Conservation (phyloP, 2,329 filamentous ascomycete species). For the Xylariaceae sp. region DNA sequence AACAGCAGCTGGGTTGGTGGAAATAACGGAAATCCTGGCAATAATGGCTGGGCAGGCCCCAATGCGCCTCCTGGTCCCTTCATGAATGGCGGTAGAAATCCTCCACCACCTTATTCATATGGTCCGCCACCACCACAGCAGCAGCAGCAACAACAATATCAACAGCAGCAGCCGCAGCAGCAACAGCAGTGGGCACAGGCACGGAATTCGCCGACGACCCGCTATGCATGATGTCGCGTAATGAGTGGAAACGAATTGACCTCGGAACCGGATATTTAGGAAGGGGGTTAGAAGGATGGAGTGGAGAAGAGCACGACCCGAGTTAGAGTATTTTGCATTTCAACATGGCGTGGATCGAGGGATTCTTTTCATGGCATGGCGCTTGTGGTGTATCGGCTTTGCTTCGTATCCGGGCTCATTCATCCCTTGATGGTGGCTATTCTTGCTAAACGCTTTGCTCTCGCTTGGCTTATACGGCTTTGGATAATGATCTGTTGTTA, state of each 20-base stretch:
- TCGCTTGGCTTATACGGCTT: constrained; percentile 7
- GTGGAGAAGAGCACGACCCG: background rate
- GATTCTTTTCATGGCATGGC: constrained; percentile 17
- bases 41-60: constrained; percentile 16
- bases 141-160: constrained; percentile 15
- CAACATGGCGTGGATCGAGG: constrained; percentile 5
- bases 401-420: background rate
- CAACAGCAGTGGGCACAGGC: constrained; percentile 13
- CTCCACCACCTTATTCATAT: constrained; percentile 8
- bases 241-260: background rate
- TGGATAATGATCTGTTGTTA: constrained; percentile 3
- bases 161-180: constrained; percentile 14
- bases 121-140: constrained; percentile 15
- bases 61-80: constrained; percentile 13
- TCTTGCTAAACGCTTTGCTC: constrained; percentile 1
- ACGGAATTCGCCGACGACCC: constrained; percentile 7
- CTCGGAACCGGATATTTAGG: constrained; percentile 9
- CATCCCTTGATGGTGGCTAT: background rate
- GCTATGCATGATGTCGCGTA: constrained; percentile 16
- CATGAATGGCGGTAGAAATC: constrained; percentile 12
- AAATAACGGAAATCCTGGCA: constrained; percentile 19
- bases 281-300: background rate
- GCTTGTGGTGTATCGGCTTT: constrained; percentile 11
- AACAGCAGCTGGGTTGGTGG: constrained; percentile 29
- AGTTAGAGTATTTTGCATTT: constrained; percentile 7